Conservation (phyloP, 352 stramenopile species). For the Globisporangium sylvaticum region DNA sequence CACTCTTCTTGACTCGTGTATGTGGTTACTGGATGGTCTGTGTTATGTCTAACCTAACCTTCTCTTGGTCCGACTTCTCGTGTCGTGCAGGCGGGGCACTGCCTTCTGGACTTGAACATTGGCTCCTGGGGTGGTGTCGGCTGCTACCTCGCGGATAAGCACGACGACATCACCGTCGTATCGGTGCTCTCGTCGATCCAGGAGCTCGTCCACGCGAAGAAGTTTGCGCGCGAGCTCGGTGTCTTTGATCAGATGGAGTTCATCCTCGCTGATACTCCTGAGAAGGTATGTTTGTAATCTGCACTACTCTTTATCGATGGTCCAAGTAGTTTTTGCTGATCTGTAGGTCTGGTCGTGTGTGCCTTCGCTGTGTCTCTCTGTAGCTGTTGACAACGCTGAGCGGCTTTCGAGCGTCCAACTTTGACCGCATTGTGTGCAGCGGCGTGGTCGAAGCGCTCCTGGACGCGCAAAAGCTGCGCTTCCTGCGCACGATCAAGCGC, state of each 20-base stretch:
- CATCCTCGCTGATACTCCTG: conserved; percentile 55
- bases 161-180: conserved; percentile 42
- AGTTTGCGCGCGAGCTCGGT: conserved; percentile 55
- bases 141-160: conserved; percentile 62
- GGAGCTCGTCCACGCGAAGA: conserved; percentile 52
- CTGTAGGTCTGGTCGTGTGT: neutral
- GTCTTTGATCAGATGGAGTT: conserved; percentile 69
- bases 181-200: conserved; percentile 53
- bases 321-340: neutral
- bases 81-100: conserved; percentile 38
- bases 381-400: conserved; percentile 55
- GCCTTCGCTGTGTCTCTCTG: neutral
- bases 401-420: conserved; percentile 51
- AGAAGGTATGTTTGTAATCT: conserved; percentile 42
- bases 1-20: neutral
- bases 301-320: no score
- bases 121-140: conserved; percentile 79
- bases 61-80: neutral
- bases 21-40: neutral
- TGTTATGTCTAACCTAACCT: neutral
- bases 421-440: conserved; percentile 62
- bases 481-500: conserved; percentile 62
- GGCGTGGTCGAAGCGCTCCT: conserved; percentile 51
- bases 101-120: conserved; percentile 79
- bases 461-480: conserved; percentile 36